These are phyloP conservation scores for Candida peoriensis DNA, from an alignment of 805 yeast species.

Conservation along the genomic window DNA sequence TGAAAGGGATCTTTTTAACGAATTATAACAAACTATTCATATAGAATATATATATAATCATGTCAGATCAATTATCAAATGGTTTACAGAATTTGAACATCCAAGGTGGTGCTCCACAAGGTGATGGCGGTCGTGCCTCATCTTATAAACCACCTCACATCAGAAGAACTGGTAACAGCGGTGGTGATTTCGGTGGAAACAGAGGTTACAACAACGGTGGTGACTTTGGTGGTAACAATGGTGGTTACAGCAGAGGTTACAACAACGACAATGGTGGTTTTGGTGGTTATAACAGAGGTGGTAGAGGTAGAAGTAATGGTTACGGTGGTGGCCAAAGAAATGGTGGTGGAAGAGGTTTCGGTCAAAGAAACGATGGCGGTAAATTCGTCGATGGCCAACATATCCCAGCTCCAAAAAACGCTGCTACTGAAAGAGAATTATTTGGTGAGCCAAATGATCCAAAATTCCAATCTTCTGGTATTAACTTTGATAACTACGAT, in stretches of 20 bases:
- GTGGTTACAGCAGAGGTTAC: constrained; percentile 15
- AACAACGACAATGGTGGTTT: constrained; percentile 15
- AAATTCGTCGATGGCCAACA: constrained; percentile 85
- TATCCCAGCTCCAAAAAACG: constrained; percentile 71
- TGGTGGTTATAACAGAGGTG: constrained; percentile 27
- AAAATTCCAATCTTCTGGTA: constrained; percentile 86
- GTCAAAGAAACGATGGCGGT: constrained; percentile 58
- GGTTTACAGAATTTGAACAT: constrained; percentile 54
- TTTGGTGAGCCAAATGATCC: constrained; percentile 74
- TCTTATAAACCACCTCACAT: constrained; percentile 57
- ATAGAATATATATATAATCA: constrained; percentile 14
- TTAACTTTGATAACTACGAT: constrained; percentile 97
- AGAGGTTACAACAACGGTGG: constrained; percentile 11
- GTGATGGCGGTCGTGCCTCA: constrained; percentile 22
- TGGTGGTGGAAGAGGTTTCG: constrained; percentile 28
- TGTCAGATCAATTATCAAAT: constrained; percentile 50
- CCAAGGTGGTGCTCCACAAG: constrained; percentile 27
- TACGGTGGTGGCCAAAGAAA: constrained; percentile 31
- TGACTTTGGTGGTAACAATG: constrained; percentile 9
- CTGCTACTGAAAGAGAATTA: constrained; percentile 67
- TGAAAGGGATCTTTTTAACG: neutral
- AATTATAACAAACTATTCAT: neutral
- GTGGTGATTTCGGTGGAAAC: constrained; percentile 1
- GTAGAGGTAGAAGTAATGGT: constrained; percentile 26
- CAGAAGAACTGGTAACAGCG: constrained; percentile 26